phyloP scores from a whole-genome alignment of 495 filamentous ascomycete genomes.

The Immersiella caudata region DNA sequence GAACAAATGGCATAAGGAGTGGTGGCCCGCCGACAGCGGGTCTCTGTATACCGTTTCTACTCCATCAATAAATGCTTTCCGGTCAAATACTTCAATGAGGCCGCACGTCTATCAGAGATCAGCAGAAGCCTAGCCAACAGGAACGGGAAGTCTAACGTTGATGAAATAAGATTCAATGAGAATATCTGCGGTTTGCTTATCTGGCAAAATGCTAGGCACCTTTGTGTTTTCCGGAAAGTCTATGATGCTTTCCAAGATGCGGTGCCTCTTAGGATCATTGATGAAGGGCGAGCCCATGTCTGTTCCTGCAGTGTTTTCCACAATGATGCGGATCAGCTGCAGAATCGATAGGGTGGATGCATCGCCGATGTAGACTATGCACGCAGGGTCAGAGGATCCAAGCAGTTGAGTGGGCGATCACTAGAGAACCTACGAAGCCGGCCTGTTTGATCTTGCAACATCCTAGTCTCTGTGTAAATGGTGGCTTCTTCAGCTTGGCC shows the following conservation, averaged over 20 bases:
- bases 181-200: slow-evolving; percentile 55
- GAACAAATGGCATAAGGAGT: slow-evolving; percentile 58
- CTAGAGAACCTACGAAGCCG: slow-evolving; percentile 52
- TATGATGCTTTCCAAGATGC: slow-evolving; percentile 65
- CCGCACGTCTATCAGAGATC: slow-evolving; percentile 53
- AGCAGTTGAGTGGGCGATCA: neutral
- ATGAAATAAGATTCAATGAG: slow-evolving; percentile 62
- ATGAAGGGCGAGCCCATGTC: slow-evolving; percentile 62
- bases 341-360: slow-evolving; percentile 72
- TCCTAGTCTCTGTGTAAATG: slow-evolving; percentile 57
- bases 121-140: slow-evolving; percentile 20
- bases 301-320: slow-evolving; percentile 64
- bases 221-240: slow-evolving; percentile 48
- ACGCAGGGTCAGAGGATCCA: slow-evolving; percentile 4
- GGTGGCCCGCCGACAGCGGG: slow-evolving; percentile 51
- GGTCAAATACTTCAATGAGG: slow-evolving; percentile 59
- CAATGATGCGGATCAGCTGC: slow-evolving; percentile 72
- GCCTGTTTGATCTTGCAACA: slow-evolving; percentile 62
- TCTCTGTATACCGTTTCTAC: slow-evolving; percentile 58
- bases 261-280: slow-evolving; percentile 67
- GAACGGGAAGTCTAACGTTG: slow-evolving; percentile 48
- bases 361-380: slow-evolving; percentile 68
- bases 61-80: slow-evolving; percentile 48
- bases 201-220: slow-evolving; percentile 55
- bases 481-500: slow-evolving; percentile 60